Evolutionary conservation across 208 protist species (phyloP).

Genomic region (Trypanosoma theileri): DNA sequence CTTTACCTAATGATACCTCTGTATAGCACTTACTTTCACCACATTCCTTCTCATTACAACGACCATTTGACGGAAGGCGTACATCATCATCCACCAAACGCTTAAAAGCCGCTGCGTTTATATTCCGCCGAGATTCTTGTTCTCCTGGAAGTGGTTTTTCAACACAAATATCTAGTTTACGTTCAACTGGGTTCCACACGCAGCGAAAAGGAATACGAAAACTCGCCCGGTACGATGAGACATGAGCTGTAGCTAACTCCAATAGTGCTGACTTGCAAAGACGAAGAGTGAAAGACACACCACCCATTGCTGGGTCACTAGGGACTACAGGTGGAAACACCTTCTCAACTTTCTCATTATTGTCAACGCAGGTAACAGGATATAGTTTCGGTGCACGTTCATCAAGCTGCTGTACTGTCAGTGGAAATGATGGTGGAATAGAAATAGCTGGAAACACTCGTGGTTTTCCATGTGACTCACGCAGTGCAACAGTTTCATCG

Average conservation of each 20-base stretch:
- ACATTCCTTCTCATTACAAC: slow-evolving; percentile 4
- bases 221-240: slow-evolving; percentile 17
- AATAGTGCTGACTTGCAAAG: slow-evolving; percentile 30
- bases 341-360: neutral
- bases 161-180: slow-evolving; percentile 21
- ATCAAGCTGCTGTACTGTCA: slow-evolving; percentile 18
- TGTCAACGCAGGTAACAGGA: neutral
- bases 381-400: slow-evolving; percentile 6
- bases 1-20: slow-evolving; percentile 22
- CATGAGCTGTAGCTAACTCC: slow-evolving; percentile 26
- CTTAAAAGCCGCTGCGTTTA: slow-evolving; percentile 26
- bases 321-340: neutral
- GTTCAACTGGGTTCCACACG: slow-evolving; percentile 11
- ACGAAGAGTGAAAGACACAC: slow-evolving; percentile 19
- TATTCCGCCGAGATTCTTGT: slow-evolving; percentile 25
- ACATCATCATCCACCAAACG: slow-evolving; percentile 26
- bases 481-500: slow-evolving; percentile 2
- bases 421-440: slow-evolving; percentile 18
- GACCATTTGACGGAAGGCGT: slow-evolving; percentile 27
- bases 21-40: slow-evolving; percentile 21
- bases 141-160: slow-evolving; percentile 27
- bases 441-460: slow-evolving; percentile 5
- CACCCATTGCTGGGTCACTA: neutral
- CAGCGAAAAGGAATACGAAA: slow-evolving; percentile 26
- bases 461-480: neutral